Evolutionary conservation across 306 rosid species (phyloP).

Genomic region (Lathyrus tuberosus): DNA sequence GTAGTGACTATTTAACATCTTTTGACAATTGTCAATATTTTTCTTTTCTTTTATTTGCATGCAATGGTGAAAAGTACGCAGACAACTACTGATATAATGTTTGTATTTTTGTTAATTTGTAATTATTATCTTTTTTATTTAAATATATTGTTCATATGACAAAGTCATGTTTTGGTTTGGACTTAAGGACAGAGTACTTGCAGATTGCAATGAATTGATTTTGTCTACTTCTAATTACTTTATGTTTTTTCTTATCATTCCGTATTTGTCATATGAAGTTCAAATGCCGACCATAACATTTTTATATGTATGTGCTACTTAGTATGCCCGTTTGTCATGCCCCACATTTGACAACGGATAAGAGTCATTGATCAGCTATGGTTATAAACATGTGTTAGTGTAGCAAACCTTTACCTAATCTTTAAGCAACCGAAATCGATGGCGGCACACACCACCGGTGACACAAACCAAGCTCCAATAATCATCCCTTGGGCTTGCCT

Average conservation of each 20-base stretch:
- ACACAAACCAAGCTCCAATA: no score
- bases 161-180: not conserved
- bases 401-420: no score
- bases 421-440: no score
- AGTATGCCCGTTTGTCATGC: no score
- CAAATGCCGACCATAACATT: not conserved
- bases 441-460: no score
- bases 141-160: constrained; percentile 6
- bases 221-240: not conserved
- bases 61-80: constrained; percentile 15
- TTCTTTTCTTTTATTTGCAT: constrained; percentile 15
- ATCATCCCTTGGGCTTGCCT: no score
- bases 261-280: not conserved
- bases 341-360: no score
- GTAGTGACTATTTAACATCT: not conserved
- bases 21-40: constrained; percentile 8
- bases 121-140: constrained; percentile 1
- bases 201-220: not conserved
- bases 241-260: not conserved
- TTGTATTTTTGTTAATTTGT: constrained; percentile 10
- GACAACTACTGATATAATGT: not conserved
- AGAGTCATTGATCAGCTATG: no score
- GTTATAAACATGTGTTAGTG: no score
- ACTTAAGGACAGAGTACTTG: constrained; percentile 2
- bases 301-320: not conserved